Evolutionary conservation across 2,329 filamentous ascomycete species (phyloP).

Genomic region (Periglandula ipomoeae): DNA sequence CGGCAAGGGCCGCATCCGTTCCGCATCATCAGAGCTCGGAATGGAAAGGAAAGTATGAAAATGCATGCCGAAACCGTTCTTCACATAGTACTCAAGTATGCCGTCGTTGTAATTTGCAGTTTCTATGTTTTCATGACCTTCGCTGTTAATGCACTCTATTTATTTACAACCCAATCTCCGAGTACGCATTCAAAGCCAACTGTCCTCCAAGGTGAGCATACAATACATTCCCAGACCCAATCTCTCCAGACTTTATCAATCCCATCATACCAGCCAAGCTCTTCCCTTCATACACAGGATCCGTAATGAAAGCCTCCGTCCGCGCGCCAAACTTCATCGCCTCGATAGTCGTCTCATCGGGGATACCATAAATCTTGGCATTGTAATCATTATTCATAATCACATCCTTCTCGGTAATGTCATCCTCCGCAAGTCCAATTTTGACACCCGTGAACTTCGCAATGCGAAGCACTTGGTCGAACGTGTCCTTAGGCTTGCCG

Average conservation of each 20-base stretch:
- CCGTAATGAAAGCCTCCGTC: conserved; percentile 65
- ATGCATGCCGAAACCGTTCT: no score
- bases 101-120: no score
- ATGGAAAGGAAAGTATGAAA: no score
- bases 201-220: conserved; percentile 66
- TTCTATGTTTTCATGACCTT: no score
- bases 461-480: conserved; percentile 57
- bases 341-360: conserved; percentile 54
- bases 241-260: conserved; percentile 53
- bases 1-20: no score
- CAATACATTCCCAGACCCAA: conserved; percentile 55
- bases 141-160: no score
- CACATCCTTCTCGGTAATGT: conserved; percentile 54
- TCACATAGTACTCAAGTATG: no score
- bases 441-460: conserved; percentile 52
- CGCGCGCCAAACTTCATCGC: conserved; percentile 60
- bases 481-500: conserved; percentile 41
- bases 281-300: conserved; percentile 71
- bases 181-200: conserved; percentile 56
- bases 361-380: conserved; percentile 58
- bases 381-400: conserved; percentile 48
- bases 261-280: conserved; percentile 64
- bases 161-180: background rate
- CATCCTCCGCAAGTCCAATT: conserved; percentile 50
- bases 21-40: no score